Base-by-base conservation (phyloP, 139 green algal genomes). In the Picochlorum costavermella region DNA sequence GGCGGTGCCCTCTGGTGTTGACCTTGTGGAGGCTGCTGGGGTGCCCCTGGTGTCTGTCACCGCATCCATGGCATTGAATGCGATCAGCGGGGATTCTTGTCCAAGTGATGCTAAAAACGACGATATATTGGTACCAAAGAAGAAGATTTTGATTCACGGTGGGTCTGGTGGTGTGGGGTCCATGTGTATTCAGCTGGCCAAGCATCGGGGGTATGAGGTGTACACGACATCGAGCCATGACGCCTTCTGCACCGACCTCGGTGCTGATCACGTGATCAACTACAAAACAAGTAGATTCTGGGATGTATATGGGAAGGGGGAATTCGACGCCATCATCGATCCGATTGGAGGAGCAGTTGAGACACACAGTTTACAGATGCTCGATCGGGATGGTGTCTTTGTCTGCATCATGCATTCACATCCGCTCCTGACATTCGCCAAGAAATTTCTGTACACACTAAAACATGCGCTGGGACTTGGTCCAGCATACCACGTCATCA, bases 181-280 rank as follows among this genome's bases (percentile, higher is more conserved):
- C 44, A 44, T 76, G n/a, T 71, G 63, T 28, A 59, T 81, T 16
- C 70, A 78, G 53, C 36, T 82, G 12, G 75, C 59, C 33, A 68
- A 86, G 74, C 57, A 61, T 3, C 67, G 79, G 28, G 80, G 80
- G 3, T 70, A 73, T 0, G 64, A 72, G 37, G 80, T 86, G 11
- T 71, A 75, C 36, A 63, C 70, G 60, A 86, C 79, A 12, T 86
- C 79, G 65, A 64, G 61, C 67, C 86, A 86, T 46, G 26, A 62
- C 6, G 78, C 71, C 9, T 84, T 80, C 57, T 74, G 49, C 0
- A 40, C 67, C 14, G 26, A 29, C n/a, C 68, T 86, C 51, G 75
- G 79, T 1, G 80, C 80, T 28, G 80, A 86, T 64, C 40, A 51
- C 36, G 79, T 71, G 1, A 78, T 87, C n/a, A 76, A 87, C 64